Percentiles rank a stretch among this genome's conserved stretches.
Conservation (phyloP, 306 rosid genomes). For the Castanospermum australe region DNA sequence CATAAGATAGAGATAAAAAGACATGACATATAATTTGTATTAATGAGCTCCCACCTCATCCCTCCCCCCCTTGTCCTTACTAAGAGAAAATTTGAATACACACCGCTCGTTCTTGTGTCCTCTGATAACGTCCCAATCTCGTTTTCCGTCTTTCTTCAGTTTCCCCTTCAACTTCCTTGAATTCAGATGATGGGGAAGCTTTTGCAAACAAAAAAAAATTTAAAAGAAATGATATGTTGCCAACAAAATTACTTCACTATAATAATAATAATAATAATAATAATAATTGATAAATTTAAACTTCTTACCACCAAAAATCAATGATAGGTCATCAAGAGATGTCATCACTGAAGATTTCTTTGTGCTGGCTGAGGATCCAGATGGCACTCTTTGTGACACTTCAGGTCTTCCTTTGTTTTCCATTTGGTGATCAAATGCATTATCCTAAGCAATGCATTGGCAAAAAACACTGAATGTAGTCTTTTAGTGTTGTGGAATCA, state of each 20-base stretch:
- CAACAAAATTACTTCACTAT: not conserved
- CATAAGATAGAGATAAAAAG: not conserved
- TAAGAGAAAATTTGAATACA: constrained; percentile 35
- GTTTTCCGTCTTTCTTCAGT: constrained; percentile 85
- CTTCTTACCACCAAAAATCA: constrained; percentile 69
- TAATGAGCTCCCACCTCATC: not conserved
- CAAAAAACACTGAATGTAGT: constrained; percentile 31
- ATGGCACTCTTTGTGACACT: constrained; percentile 48
- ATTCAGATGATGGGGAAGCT: constrained; percentile 58
- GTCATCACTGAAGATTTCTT: constrained; percentile 54
- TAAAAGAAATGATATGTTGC: not conserved
- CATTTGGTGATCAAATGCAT: constrained; percentile 42
- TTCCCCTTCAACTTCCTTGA: constrained; percentile 84
- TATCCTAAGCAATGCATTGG: constrained; percentile 53
- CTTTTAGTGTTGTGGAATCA: constrained; percentile 14
- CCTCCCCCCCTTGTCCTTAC: not conserved
- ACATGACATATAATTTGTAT: not conserved
- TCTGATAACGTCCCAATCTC: constrained; percentile 70
- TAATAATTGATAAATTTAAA: constrained; percentile 20
- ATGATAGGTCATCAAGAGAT: constrained; percentile 68
- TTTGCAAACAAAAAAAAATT: constrained; percentile 28
- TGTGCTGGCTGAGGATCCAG: constrained; percentile 42
- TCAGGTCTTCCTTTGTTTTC: constrained; percentile 48
- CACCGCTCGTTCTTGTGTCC: constrained; percentile 73
- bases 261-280: constrained; percentile 17